phyloP scores from a whole-genome alignment of 2,329 filamentous ascomycete species.

The Colletotrichum sp. region DNA sequence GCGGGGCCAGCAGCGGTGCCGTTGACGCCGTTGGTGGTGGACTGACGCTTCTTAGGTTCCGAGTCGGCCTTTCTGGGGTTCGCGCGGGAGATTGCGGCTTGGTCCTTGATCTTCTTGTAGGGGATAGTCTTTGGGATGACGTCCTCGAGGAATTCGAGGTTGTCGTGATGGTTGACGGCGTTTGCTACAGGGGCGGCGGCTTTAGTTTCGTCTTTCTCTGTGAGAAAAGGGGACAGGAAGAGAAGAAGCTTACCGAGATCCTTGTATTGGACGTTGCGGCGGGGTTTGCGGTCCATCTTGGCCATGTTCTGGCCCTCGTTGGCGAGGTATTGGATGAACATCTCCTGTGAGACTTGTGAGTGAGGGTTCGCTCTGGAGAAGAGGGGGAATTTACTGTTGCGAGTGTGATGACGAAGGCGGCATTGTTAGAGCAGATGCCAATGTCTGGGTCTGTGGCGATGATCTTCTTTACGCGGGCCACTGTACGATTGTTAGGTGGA shows the following conservation, averaged over 20 bases:
- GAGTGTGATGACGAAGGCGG: conserved; percentile 90
- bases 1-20: conserved; percentile 3
- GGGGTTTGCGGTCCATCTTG: conserved; percentile 88
- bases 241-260: conserved; percentile 72
- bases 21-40: conserved; percentile 16
- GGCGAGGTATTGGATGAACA: conserved; percentile 93
- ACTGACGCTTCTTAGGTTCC: conserved; percentile 31
- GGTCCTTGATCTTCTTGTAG: conserved; percentile 78
- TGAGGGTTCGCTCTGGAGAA: no score
- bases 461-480: conserved; percentile 95
- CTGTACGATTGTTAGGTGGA: conserved; percentile 49
- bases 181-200: conserved; percentile 63
- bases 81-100: conserved; percentile 56
- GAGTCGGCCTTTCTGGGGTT: conserved; percentile 50
- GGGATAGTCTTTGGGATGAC: conserved; percentile 86
- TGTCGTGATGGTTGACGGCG: conserved; percentile 87
- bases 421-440: conserved; percentile 86
- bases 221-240: background rate
- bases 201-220: background rate
- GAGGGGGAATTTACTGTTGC: conserved; percentile 66
- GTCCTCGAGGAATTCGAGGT: conserved; percentile 93
- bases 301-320: conserved; percentile 86
- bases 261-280: conserved; percentile 94
- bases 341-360: conserved; percentile 65
- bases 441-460: conserved; percentile 88